Evolutionary conservation across 176 grass and related monocot species (phyloP).

Genomic region (Musa acuminata): DNA sequence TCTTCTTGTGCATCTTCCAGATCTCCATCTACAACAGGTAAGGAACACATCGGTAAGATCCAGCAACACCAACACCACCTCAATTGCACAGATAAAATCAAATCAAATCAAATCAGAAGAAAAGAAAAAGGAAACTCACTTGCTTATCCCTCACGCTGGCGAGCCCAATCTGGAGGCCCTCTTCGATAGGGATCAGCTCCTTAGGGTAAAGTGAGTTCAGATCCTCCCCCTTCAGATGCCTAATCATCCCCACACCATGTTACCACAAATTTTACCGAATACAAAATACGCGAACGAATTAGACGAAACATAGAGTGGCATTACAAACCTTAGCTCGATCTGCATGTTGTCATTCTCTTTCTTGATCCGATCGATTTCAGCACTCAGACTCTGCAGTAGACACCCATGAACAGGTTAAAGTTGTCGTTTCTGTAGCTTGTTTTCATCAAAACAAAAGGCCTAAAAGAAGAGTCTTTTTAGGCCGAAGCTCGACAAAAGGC

Average conservation of each 20-base stretch:
- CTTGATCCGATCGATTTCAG: constrained; percentile 85
- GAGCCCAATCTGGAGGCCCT: constrained; percentile 69
- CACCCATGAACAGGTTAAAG: neutral
- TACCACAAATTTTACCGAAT: constrained; percentile 1
- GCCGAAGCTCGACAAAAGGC: neutral
- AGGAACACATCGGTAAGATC: constrained; percentile 15
- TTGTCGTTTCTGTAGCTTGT: neutral
- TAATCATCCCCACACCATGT: constrained; percentile 11
- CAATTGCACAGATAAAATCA: neutral
- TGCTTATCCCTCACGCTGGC: constrained; percentile 40
- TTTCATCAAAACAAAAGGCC: neutral
- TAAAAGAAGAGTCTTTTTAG: neutral
- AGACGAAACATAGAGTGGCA: constrained; percentile 2
- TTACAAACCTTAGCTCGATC: constrained; percentile 71
- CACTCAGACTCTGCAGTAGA: constrained; percentile 63
- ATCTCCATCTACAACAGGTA: constrained; percentile 62
- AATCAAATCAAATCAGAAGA: neutral
- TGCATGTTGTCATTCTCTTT: constrained; percentile 99
- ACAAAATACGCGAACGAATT: neutral
- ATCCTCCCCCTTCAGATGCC: constrained; percentile 93
- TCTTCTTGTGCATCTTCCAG: constrained; percentile 50
- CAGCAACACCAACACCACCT: neutral
- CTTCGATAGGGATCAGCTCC: constrained; percentile 82
- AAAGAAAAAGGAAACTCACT: constrained; percentile 33
- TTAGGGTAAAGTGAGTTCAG: constrained; percentile 76